Base-by-base conservation (phyloP, 805 yeast species). In the Ogataea siamensis region DNA sequence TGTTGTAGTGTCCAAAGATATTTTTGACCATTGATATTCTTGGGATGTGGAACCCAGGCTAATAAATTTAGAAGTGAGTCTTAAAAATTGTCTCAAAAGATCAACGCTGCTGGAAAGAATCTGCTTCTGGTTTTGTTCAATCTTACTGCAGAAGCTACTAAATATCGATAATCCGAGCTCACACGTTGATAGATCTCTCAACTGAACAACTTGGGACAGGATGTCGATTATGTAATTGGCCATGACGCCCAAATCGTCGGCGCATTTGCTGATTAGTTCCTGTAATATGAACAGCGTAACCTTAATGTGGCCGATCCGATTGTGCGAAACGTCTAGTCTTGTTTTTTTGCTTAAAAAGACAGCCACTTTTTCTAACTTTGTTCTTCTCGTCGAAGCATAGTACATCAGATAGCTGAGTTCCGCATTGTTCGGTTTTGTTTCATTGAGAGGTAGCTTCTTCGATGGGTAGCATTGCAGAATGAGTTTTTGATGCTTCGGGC, bases 401-500 rank as follows among this genome's bases (percentile, higher is more conserved):
- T 84, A 91, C 21, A 91, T 65, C 49, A 91, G 70, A 57, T 88
- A 87, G 42, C 94, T 83, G 32, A 94, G 71, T 59, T 93, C 98
- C 14, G 95, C 87, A 2, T 95, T 79, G 59, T 91, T 89, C 11
- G 99, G 95, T 53, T 83, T 82, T 65, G 89, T 89, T 55, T 89
- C 98, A 5, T 74, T 73, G 11, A 45, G 42, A 2, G 58, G 45
- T 12, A 57, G 45, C 6, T 80, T 82, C 44, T 87, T 73, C 2
- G 97, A 96, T 2, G 93, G 98, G 60, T 91, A 91, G 67, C 98
- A 93, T 60, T 87, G 95, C 35, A 83, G 74, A 25, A 93, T 85
- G 54, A 89, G 71, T 55, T 86, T 80, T 62, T 89, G 97, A 61
- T 89, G 98, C 58, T 91, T 89, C 2, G 95, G 85, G 15, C 44